Evolutionary conservation across 257 asterid genomes (phyloP).

Genomic region (Datura wrightii): DNA sequence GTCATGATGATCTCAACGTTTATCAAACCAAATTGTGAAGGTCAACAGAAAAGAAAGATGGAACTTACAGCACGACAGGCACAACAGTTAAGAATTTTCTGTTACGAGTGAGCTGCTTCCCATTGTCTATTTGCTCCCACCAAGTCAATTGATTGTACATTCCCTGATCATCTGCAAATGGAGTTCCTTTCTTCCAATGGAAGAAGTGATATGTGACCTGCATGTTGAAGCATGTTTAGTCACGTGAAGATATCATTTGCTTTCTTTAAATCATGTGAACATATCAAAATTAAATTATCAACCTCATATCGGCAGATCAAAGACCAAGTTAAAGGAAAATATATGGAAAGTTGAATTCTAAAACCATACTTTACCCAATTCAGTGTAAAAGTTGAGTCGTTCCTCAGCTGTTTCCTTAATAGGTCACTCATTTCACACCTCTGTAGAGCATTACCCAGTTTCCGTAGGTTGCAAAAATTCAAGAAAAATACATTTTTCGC

Average conservation of each 20-base stretch:
- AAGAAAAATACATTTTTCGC: neutral
- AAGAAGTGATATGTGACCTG: constrained; percentile 87
- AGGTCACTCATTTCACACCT: constrained; percentile 19
- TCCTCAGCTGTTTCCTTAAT: neutral
- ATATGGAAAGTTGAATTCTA: neutral
- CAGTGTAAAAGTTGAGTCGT: neutral
- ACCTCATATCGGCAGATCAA: neutral
- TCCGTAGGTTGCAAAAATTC: neutral
- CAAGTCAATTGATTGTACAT: constrained; percentile 84
- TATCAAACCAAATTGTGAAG: neutral
- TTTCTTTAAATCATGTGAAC: constrained; percentile 10
- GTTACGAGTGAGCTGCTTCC: constrained; percentile 92
- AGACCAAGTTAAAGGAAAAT: neutral
- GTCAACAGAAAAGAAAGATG: constrained; percentile 20
- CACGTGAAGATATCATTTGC: constrained; percentile 33
- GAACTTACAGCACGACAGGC: constrained; percentile 88
- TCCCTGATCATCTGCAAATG: constrained; percentile 95
- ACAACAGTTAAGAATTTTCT: constrained; percentile 90
- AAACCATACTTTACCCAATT: neutral
- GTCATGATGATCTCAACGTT: neutral
- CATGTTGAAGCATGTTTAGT: constrained; percentile 31
- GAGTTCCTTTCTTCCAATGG: constrained; percentile 97
- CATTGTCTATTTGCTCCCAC: constrained; percentile 96
- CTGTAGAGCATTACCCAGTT: neutral
- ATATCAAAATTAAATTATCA: constrained; percentile 5